phyloP scores from a whole-genome alignment of 495 filamentous ascomycete species.

The Bryoglossum gracile region DNA sequence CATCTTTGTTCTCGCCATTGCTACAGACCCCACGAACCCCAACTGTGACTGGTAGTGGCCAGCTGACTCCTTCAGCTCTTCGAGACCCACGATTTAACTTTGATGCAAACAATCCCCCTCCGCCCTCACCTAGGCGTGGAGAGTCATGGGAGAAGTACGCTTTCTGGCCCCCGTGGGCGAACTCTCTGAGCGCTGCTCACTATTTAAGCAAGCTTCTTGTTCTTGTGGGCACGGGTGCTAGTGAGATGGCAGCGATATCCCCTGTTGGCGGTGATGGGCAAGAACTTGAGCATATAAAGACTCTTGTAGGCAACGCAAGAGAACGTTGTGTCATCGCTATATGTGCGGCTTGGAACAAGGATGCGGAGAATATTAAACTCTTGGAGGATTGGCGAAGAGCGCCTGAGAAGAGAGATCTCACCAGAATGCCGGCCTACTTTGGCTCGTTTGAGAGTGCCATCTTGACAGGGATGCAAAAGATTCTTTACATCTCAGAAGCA shows the following conservation, averaged over 20 bases:
- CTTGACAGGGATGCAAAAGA: conserved; percentile 79
- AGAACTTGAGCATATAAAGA: conserved; percentile 58
- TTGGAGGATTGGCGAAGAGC: conserved; percentile 88
- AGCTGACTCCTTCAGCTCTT: conserved; percentile 38
- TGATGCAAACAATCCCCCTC: conserved; percentile 66
- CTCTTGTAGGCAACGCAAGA: conserved; percentile 66
- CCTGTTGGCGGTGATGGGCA: conserved; percentile 50
- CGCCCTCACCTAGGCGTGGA: conserved; percentile 65
- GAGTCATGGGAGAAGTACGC: conserved; percentile 91
- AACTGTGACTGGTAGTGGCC: conserved; percentile 48
- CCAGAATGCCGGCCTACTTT: conserved; percentile 82
- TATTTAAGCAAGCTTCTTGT: conserved; percentile 76
- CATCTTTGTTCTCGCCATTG: conserved; percentile 71
- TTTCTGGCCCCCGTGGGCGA: conserved; percentile 92
- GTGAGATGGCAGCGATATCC: conserved; percentile 71
- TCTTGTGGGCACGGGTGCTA: conserved; percentile 74
- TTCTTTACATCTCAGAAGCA: conserved; percentile 84
- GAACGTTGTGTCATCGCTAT: conserved; percentile 76
- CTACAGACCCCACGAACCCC: conserved; percentile 52
- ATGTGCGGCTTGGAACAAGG: conserved; percentile 78
- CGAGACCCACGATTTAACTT: conserved; percentile 69
- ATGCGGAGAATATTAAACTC: conserved; percentile 80
- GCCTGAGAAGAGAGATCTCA: conserved; percentile 70
- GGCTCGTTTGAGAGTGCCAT: conserved; percentile 70
- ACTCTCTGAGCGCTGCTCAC: conserved; percentile 78